These are phyloP conservation scores for Cytidiella melzeri DNA, from an alignment of 768 basidiomycete species.

Conservation along the genomic window DNA sequence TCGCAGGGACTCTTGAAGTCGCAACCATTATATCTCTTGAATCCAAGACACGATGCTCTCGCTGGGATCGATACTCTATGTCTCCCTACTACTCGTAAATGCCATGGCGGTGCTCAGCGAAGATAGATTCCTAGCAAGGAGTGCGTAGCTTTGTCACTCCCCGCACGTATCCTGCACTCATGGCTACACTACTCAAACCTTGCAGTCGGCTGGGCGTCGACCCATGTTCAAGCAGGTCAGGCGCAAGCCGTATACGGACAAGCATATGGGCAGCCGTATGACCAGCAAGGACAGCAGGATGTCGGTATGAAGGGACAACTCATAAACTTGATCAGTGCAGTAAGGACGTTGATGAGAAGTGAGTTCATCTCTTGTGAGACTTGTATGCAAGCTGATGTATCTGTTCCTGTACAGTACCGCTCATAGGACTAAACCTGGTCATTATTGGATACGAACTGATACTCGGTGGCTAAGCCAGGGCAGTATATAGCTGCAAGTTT, in stretches of 20 bases:
- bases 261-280: slow-evolving; percentile 64
- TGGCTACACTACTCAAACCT: slow-evolving; percentile 1
- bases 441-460: slow-evolving; percentile 80
- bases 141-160: slow-evolving; percentile 40
- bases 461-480: not conserved
- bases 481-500: not conserved
- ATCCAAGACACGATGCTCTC: slow-evolving; percentile 38
- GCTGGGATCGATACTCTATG: slow-evolving; percentile 76
- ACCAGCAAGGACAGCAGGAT: slow-evolving; percentile 55
- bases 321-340: slow-evolving; percentile 90
- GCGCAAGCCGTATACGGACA: slow-evolving; percentile 54
- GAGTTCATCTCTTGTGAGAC: slow-evolving; percentile 32
- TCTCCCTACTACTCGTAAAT: slow-evolving; percentile 83
- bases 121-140: slow-evolving; percentile 90
- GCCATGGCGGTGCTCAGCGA: slow-evolving; percentile 94
- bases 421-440: slow-evolving; percentile 82
- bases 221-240: slow-evolving; percentile 45
- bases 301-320: slow-evolving; percentile 77
- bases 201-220: slow-evolving; percentile 85
- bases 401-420: slow-evolving; percentile 61
- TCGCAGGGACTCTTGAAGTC: not conserved
- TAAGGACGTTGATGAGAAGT: slow-evolving; percentile 97
- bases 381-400: slow-evolving; percentile 8
- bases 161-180: no score
- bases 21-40: not conserved